Conservation (phyloP, 805 yeast species). For the Candida railenensis region DNA sequence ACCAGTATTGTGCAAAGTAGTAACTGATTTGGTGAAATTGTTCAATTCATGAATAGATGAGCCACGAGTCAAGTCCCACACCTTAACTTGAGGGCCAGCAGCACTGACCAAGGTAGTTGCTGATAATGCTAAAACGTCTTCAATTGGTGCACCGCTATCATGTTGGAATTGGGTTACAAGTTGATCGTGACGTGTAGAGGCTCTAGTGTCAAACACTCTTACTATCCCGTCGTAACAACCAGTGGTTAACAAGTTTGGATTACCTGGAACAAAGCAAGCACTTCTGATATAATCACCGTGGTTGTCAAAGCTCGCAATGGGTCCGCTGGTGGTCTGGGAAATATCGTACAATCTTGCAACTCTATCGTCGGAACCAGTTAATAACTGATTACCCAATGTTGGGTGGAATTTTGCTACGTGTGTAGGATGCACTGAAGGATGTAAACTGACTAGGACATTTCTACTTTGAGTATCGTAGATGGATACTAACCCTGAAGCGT, state of each 20-base stretch:
- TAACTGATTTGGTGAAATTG: slow-evolving; percentile 92
- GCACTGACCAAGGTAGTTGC: slow-evolving; percentile 78
- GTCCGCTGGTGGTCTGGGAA: slow-evolving; percentile 65
- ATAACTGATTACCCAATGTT: slow-evolving; percentile 63
- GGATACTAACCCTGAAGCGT: slow-evolving; percentile 90
- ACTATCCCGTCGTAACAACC: slow-evolving; percentile 93
- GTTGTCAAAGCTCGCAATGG: slow-evolving; percentile 62
- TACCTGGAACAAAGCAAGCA: slow-evolving; percentile 71
- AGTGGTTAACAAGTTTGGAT: slow-evolving; percentile 78
- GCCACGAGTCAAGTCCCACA: slow-evolving; percentile 90
- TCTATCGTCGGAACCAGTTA: slow-evolving; percentile 91
- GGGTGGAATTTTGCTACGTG: slow-evolving; percentile 94
- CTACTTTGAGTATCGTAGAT: slow-evolving; percentile 86
- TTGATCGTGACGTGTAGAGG: slow-evolving; percentile 25
- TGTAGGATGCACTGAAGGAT: slow-evolving; percentile 84
- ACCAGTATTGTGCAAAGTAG: slow-evolving; percentile 73
- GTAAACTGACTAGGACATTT: slow-evolving; percentile 72
- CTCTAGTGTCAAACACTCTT: slow-evolving; percentile 80
- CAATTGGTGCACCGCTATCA: slow-evolving; percentile 65
- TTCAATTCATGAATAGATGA: slow-evolving; percentile 66
- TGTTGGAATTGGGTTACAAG: slow-evolving; percentile 71
- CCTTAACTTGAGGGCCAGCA: slow-evolving; percentile 77
- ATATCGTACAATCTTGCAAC: slow-evolving; percentile 86
- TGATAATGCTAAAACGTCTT: slow-evolving; percentile 71
- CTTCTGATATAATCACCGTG: slow-evolving; percentile 89